These are phyloP conservation scores for Fibroporia radiculosa DNA, from an alignment of 768 basidiomycete genomes.

Conservation along the genomic window DNA sequence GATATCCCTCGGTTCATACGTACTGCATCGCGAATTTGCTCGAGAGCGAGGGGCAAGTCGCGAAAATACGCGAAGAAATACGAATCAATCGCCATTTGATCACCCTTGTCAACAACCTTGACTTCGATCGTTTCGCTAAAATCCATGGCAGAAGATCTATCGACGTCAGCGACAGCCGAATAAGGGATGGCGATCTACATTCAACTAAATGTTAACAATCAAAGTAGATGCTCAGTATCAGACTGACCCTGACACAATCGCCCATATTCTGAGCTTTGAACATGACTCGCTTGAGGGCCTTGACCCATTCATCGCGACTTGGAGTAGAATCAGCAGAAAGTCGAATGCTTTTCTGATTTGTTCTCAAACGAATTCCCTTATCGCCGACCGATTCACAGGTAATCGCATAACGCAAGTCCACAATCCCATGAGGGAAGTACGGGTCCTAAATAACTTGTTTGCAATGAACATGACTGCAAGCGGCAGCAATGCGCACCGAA, in stretches of 20 bases:
- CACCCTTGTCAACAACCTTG: slow-evolving; percentile 79
- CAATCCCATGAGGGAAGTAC: slow-evolving; percentile 94
- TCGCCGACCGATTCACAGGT: slow-evolving; percentile 77
- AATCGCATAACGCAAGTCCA: slow-evolving; percentile 91
- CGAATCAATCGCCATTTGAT: slow-evolving; percentile 72
- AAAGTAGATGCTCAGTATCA: not conserved
- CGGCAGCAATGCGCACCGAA: slow-evolving; percentile 43
- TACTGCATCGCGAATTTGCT: slow-evolving; percentile 75
- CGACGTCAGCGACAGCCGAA: slow-evolving; percentile 81
- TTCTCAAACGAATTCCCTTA: slow-evolving; percentile 75
- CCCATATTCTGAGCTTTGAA: slow-evolving; percentile 97
- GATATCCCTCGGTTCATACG: slow-evolving; percentile 39
- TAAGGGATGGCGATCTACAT: slow-evolving; percentile 88
- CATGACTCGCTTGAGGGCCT: slow-evolving; percentile 87
- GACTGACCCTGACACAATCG: slow-evolving; percentile 80
- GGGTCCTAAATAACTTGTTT: slow-evolving; percentile 58
- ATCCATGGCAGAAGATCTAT: slow-evolving; percentile 82
- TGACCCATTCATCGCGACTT: slow-evolving; percentile 92
- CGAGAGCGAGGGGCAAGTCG: slow-evolving; percentile 67
- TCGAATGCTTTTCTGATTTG: slow-evolving; percentile 68
- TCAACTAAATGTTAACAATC: not conserved
- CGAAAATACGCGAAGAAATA: slow-evolving; percentile 96
- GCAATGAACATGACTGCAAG: not conserved
- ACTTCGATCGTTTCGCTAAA: slow-evolving; percentile 96
- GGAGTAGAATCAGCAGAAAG: slow-evolving; percentile 75